phyloP scores from a whole-genome alignment of 225 moss, liverwort and hornwort genomes.

The Antitrichia curtipendula region DNA sequence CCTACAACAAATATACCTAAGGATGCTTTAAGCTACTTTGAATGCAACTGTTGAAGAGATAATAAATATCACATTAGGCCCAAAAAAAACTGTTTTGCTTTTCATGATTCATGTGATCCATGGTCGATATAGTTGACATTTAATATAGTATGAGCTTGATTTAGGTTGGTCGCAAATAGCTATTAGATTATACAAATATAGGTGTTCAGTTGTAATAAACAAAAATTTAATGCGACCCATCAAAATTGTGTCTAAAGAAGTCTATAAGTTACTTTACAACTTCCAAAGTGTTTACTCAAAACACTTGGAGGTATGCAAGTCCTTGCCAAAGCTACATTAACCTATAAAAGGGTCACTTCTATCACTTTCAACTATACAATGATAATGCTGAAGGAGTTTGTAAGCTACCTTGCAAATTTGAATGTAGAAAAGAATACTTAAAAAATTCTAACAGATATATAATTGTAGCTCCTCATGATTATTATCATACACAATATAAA shows the following conservation, averaged over 20 bases:
- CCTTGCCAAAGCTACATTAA: rapidly evolving
- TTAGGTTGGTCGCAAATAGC: too few species aligned
- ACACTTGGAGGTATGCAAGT: neutral
- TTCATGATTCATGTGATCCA: too few species aligned
- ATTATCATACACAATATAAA: neutral
- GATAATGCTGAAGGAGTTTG: too few species aligned
- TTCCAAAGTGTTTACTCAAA: neutral
- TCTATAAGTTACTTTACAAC: neutral
- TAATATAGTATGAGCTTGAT: too few species aligned
- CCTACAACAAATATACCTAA: too few species aligned
- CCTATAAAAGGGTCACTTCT: neutral
- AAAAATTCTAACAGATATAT: neutral
- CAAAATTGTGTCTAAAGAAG: too few species aligned
- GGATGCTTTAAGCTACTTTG: too few species aligned
- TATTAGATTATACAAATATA: too few species aligned
- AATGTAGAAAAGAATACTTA: neutral
- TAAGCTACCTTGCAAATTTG: neutral
- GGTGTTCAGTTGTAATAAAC: neutral
- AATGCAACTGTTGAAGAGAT: neutral
- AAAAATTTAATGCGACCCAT: neutral
- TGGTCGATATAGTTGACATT: too few species aligned
- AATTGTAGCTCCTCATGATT: neutral
- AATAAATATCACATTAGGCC: too few species aligned
- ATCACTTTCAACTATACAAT: too few species aligned
- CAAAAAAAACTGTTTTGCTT: too few species aligned